Evolutionary conservation across 768 basidiomycete species (phyloP), one percentile per base, ranked within the genome.

Genomic region (Trametes punicea): DNA sequence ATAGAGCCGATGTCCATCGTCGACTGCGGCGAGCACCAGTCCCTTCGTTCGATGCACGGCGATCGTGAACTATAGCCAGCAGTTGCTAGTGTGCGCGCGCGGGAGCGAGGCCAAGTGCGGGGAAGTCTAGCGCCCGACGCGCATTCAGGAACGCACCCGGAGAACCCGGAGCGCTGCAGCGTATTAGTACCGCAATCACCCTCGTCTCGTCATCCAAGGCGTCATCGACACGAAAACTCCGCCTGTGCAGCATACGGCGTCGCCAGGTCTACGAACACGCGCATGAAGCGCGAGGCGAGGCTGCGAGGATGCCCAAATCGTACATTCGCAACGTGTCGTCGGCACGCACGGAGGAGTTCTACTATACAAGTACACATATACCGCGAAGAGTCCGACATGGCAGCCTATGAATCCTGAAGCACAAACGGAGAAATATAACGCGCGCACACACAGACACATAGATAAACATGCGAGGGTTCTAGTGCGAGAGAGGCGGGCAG

Each of bases 1-100:
- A 77, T 57, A 16, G 79, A 47, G 55, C 65, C 34, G 59, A 64
- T 0, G 59, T 57, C 31, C 65, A 58, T 44, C 51, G 55, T 34
- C 62, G 57, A 29, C 57, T 42, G 33, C 45, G 50, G 16, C 51
- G n/a, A 55, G 39, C 21, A 30, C 8, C 26, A 50, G 53, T 31
- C n/a, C n/a, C n/a, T n/a, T n/a, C n/a, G n/a, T n/a, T n/a, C n/a
- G n/a, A n/a, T n/a, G n/a, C n/a, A n/a, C n/a, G n/a, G n/a, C n/a
- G n/a, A n/a, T n/a, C n/a, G n/a, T n/a, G n/a, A n/a, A n/a, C n/a
- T n/a, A n/a, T n/a, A 13, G 31, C 31, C 8, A 13, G 31, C 31
- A 31, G 13, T 7, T 7, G 31, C 31, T 31, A 7, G 31, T 15
- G 34, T 16, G n/a, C 34, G 34, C 34, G 13, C 13, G n/a, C 34